Percentiles rank a stretch among this genome's conserved stretches.
Evolutionary conservation across 345 rosid species (phyloP).

Genomic region (Chamaenerion angustifolium): DNA sequence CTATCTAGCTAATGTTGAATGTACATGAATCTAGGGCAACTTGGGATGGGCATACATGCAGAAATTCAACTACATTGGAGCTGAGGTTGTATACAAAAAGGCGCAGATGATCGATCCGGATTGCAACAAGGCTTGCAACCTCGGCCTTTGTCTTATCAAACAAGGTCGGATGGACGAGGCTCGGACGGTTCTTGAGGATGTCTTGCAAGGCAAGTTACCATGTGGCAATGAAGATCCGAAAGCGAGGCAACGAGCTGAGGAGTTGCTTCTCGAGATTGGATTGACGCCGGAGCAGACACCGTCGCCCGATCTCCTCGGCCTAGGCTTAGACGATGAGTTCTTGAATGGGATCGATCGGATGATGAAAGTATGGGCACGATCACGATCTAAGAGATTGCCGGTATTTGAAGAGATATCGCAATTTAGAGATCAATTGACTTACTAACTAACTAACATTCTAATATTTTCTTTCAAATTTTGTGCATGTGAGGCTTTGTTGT

Average conservation of each 20-base stretch:
- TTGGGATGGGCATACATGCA: slow-evolving; percentile 99
- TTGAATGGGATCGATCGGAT: slow-evolving; percentile 41
- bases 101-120: slow-evolving; percentile 84
- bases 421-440: slow-evolving; percentile 48
- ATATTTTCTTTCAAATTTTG: too few species aligned
- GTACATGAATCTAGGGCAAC: slow-evolving; percentile 43
- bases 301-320: slow-evolving; percentile 15
- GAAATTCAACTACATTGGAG: slow-evolving; percentile 61
- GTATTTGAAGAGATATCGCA: slow-evolving; percentile 78
- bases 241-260: slow-evolving; percentile 42
- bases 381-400: slow-evolving; percentile 69
- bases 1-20: neutral
- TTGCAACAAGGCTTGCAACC: slow-evolving; percentile 75
- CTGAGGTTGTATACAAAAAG: slow-evolving; percentile 72
- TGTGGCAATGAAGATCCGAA: slow-evolving; percentile 41
- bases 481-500: too few species aligned
- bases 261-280: slow-evolving; percentile 34
- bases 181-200: slow-evolving; percentile 22
- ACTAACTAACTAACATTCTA: slow-evolving; percentile 9
- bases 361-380: slow-evolving; percentile 33
- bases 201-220: slow-evolving; percentile 26
- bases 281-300: slow-evolving; percentile 5
- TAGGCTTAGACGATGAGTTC: slow-evolving; percentile 35
- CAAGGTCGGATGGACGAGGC: slow-evolving; percentile 57
- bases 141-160: slow-evolving; percentile 56